Conservation (phyloP, 495 filamentous ascomycete genomes). For the Daldinia childiae region DNA sequence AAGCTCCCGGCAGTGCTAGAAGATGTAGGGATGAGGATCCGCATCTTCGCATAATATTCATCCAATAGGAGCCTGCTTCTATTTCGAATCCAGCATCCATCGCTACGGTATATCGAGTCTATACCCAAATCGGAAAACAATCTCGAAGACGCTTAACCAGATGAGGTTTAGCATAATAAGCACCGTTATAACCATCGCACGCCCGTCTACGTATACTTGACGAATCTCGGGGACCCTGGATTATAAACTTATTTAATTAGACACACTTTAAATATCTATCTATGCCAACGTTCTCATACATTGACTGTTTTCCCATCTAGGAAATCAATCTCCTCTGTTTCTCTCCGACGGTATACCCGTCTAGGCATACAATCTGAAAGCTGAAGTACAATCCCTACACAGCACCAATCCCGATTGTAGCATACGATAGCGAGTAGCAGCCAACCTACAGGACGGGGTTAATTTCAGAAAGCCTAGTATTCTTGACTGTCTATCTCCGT, state of each 20-base stretch:
- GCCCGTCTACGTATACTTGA: not conserved
- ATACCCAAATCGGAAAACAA: slow-evolving; percentile 30
- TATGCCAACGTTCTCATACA: not conserved
- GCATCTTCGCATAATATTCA: not conserved
- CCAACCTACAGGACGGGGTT: not conserved
- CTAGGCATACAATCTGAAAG: slow-evolving; percentile 12
- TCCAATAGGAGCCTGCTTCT: slow-evolving; percentile 7
- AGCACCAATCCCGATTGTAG: not conserved
- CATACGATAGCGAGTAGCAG: not conserved
- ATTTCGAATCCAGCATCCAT: slow-evolving; percentile 12
- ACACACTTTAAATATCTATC: slow-evolving; percentile 1
- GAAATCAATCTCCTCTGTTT: slow-evolving; percentile 10
- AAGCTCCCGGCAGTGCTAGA: not conserved
- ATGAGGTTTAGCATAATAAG: not conserved
- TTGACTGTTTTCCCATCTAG: slow-evolving; percentile 25
- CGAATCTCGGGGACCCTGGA: not conserved
- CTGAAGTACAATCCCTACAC: not conserved
- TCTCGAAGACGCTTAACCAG: slow-evolving; percentile 19
- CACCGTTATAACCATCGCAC: not conserved
- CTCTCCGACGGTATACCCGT: not conserved
- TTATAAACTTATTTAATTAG: slow-evolving; percentile 4
- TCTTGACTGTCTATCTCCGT: not conserved
- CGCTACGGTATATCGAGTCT: not conserved
- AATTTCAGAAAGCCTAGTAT: too few species aligned
- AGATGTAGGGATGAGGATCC: not conserved